phyloP scores from a whole-genome alignment of 129 eudicot genomes.

The Helianthus annuus region DNA sequence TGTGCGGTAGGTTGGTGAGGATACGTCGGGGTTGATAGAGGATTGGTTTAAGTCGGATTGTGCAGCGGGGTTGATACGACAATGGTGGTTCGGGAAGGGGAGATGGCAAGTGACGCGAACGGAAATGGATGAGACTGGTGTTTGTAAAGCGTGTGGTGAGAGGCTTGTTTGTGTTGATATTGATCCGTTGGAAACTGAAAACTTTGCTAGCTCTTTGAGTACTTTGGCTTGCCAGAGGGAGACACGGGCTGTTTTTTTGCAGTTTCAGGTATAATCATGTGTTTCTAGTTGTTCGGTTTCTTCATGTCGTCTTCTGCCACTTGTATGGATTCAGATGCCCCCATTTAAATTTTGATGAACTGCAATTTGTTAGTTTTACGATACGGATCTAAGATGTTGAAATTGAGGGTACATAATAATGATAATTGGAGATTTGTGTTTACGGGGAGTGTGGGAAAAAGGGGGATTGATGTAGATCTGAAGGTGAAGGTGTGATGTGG shows the following conservation, averaged over 20 bases:
- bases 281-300: neutral
- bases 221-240: conserved; percentile 72
- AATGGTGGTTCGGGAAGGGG: conserved; percentile 94
- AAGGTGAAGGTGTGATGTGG: too few relatives aligned
- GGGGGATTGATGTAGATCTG: too few relatives aligned
- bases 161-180: conserved; percentile 87
- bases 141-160: conserved; percentile 72
- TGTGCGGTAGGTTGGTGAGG: conserved; percentile 79
- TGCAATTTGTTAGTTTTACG: too few relatives aligned
- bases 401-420: too few relatives aligned
- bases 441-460: too few relatives aligned
- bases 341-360: too few relatives aligned
- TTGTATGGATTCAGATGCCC: too few relatives aligned
- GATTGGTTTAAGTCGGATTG: conserved; percentile 72
- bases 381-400: too few relatives aligned
- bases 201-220: conserved; percentile 75
- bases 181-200: conserved; percentile 89
- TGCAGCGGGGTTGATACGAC: conserved; percentile 78
- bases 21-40: conserved; percentile 60
- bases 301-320: too few relatives aligned
- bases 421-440: too few relatives aligned
- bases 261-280: conserved; percentile 61
- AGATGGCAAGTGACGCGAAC: conserved; percentile 78
- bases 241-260: conserved; percentile 51
- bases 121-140: conserved; percentile 65